phyloP scores from a whole-genome alignment of 192 early-diverging fungal genomes.

The Backusella parvicylindrica region DNA sequence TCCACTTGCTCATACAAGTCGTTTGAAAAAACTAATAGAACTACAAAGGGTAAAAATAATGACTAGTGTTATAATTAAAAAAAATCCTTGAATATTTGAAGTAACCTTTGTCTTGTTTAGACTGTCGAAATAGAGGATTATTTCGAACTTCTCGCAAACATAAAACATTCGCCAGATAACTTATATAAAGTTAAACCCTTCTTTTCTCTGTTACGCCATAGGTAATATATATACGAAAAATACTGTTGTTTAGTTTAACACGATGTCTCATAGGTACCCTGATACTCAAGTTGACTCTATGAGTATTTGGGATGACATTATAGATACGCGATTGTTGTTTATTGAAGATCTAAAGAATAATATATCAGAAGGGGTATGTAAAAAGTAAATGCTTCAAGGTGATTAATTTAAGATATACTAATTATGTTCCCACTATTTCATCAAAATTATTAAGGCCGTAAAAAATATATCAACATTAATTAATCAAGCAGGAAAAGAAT shows the following conservation, averaged over 20 bases:
- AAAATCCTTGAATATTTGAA: not conserved
- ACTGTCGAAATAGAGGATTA: constrained; percentile 56
- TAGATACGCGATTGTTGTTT: constrained; percentile 44
- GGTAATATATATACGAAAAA: not conserved
- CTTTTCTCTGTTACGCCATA: not conserved
- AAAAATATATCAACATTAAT: not conserved
- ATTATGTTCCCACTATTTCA: not conserved
- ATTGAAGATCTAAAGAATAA: constrained; percentile 33
- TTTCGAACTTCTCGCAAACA: constrained; percentile 17
- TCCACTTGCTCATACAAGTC: constrained; percentile 42
- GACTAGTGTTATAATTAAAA: not conserved
- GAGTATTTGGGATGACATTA: constrained; percentile 60
- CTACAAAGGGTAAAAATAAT: constrained; percentile 39
- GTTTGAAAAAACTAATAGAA: constrained; percentile 34
- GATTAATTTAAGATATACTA: not conserved
- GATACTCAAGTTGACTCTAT: constrained; percentile 45
- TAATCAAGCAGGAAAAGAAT: constrained; percentile 18
- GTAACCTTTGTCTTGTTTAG: constrained; percentile 16
- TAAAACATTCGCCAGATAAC: not conserved
- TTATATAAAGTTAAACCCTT: constrained; percentile 4
- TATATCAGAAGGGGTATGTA: not conserved
- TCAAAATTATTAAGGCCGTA: not conserved
- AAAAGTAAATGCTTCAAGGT: not conserved
- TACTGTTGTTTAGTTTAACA: not conserved
- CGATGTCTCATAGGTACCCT: constrained; percentile 38